These are phyloP conservation scores for Nemania bipapillata DNA, from an alignment of 2,329 filamentous ascomycete species.

Conservation along the genomic window DNA sequence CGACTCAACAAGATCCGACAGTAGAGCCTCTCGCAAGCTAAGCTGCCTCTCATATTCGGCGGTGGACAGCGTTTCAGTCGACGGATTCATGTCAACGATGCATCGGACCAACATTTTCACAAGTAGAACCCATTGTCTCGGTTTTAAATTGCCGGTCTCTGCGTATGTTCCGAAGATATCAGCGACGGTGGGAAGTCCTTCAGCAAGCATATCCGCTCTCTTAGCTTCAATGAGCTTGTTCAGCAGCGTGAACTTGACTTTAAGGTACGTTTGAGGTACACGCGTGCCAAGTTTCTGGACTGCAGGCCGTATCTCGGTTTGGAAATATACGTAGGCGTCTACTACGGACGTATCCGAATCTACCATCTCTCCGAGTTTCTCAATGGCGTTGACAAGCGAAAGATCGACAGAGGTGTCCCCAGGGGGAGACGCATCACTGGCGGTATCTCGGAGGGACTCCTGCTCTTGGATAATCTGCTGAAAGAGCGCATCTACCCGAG, in stretches of 20 bases:
- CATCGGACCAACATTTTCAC: conserved; percentile 51
- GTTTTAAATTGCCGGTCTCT: conserved; percentile 52
- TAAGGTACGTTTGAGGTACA: conserved; percentile 50
- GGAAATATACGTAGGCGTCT: conserved; percentile 45
- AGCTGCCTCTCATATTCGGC: conserved; percentile 49
- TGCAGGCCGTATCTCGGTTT: conserved; percentile 48
- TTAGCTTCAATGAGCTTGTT: conserved; percentile 51
- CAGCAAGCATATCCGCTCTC: conserved; percentile 46
- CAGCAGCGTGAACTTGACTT: conserved; percentile 48
- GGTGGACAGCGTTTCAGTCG: conserved; percentile 45
- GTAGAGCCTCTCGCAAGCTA: conserved; percentile 49
- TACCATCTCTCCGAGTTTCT: conserved; percentile 50
- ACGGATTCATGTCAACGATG: conserved; percentile 43
- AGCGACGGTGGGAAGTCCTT: conserved; percentile 53
- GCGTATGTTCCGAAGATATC: conserved; percentile 54
- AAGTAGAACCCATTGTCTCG: conserved; percentile 51
- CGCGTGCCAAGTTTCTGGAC: conserved; percentile 41
- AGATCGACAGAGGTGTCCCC: conserved; percentile 27
- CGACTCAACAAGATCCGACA: conserved; percentile 55
- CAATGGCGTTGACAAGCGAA: conserved; percentile 44
- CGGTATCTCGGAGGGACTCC: conserved; percentile 25
- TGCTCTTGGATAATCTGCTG: conserved; percentile 46
- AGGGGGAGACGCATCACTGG: not conserved
- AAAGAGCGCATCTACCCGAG: conserved; percentile 46
- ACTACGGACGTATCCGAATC: conserved; percentile 42